Conservation (phyloP, 352 stramenopile genomes). For the Blastocystis sp. region DNA sequence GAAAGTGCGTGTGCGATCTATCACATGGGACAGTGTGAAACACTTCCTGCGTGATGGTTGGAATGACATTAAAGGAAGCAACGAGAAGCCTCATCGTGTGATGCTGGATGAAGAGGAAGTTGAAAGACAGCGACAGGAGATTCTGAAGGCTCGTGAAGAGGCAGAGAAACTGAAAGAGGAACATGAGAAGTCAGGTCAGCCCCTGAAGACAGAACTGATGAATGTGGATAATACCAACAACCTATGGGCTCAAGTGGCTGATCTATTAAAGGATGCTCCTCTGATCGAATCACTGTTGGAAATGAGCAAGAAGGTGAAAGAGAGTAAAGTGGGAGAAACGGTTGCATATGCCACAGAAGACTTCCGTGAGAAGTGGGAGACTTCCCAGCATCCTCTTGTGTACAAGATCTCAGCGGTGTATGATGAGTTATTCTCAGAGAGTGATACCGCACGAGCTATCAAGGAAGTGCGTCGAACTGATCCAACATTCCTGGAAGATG, state of each 20-base stretch:
- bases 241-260: slow-evolving; percentile 54
- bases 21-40: slow-evolving; percentile 64
- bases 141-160: slow-evolving; percentile 42
- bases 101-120: slow-evolving; percentile 62
- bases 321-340: slow-evolving; percentile 59
- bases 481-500: slow-evolving; percentile 54
- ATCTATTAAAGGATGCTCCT: slow-evolving; percentile 59
- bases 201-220: slow-evolving; percentile 60
- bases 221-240: slow-evolving; percentile 60
- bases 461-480: slow-evolving; percentile 58
- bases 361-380: slow-evolving; percentile 67
- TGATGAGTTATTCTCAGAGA: slow-evolving; percentile 64
- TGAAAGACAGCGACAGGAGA: slow-evolving; percentile 19
- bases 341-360: slow-evolving; percentile 51
- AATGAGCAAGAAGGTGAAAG: slow-evolving; percentile 61
- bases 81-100: slow-evolving; percentile 37
- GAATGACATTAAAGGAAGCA: slow-evolving; percentile 49
- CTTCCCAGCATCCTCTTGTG: slow-evolving; percentile 52
- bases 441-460: slow-evolving; percentile 54
- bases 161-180: slow-evolving; percentile 60
- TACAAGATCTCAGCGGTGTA: slow-evolving; percentile 66
- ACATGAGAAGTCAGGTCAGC: slow-evolving; percentile 35
- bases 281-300: slow-evolving; percentile 64
- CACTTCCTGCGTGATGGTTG: slow-evolving; percentile 59
- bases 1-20: slow-evolving; percentile 11